These are phyloP conservation scores for Cryptococcus sp. DNA, from an alignment of 1,284 basidiomycete species.

Conservation along the genomic window DNA sequence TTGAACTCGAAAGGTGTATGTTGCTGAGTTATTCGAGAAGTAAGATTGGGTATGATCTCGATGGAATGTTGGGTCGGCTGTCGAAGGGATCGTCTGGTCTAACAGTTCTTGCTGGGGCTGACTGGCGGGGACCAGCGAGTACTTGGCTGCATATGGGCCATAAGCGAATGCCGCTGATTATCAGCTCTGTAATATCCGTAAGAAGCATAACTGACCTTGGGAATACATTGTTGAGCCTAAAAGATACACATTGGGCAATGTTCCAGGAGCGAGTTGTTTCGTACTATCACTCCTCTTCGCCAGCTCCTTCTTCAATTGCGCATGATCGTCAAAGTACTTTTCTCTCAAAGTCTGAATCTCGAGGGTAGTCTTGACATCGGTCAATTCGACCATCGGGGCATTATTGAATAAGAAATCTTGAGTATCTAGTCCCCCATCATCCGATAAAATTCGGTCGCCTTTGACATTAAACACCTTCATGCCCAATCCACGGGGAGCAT, in stretches of 20 bases:
- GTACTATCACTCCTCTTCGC: slow-evolving; percentile 15
- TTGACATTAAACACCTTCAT: slow-evolving; percentile 16
- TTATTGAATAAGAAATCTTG: slow-evolving; percentile 23
- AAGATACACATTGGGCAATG: slow-evolving; percentile 19
- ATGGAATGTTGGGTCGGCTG: slow-evolving; percentile 13
- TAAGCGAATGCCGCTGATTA: slow-evolving; percentile 16
- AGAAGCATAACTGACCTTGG: slow-evolving; percentile 15
- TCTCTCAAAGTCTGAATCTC: slow-evolving; percentile 16
- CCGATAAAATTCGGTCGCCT: slow-evolving; percentile 6
- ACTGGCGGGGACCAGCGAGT: slow-evolving; percentile 11
- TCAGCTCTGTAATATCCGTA: background rate
- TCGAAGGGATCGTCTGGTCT: slow-evolving; percentile 11
- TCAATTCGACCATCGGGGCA: slow-evolving; percentile 19
- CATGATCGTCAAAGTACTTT: slow-evolving; percentile 16
- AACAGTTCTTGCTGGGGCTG: slow-evolving; percentile 8
- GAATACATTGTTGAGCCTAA: slow-evolving; percentile 18
- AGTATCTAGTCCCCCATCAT: slow-evolving; percentile 7
- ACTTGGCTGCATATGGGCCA: slow-evolving; percentile 17
- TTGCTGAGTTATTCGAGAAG: slow-evolving; percentile 7
- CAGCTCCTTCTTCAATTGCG: slow-evolving; percentile 10
- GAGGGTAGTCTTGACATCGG: slow-evolving; percentile 20
- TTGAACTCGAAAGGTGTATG: slow-evolving; percentile 12
- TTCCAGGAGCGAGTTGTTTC: slow-evolving; percentile 17
- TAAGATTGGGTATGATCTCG: slow-evolving; percentile 11
- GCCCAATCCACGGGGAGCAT: slow-evolving; percentile 14